Evolutionary conservation across 495 filamentous ascomycete genomes (phyloP), one percentile per base, ranked within the genome.

Genomic region (Daldinia caldariorum): DNA sequence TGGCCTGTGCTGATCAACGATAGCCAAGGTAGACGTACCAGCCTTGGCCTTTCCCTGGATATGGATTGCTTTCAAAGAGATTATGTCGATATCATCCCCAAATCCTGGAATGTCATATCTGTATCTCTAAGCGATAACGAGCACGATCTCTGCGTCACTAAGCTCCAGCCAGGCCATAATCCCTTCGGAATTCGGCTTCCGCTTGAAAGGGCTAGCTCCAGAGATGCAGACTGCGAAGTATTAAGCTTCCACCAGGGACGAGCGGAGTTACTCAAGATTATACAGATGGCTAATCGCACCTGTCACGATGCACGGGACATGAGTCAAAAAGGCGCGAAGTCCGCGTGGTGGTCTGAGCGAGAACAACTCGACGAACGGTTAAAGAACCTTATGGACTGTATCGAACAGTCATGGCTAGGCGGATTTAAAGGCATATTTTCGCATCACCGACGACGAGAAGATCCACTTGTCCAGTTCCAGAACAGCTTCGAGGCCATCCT

Each of bases 391-490:
- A 84, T 98, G 26, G 81, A 88, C 29, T 94, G 91, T 63, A 92
- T 99, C 43, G 94, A 98, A 74, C 89, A 90, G 56, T 87, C 94
- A 39, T 99, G 95, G 95, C 88, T 99, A 22, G 94, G 94, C 43
- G 95, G 95, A 0, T 99, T 98, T 81, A 87, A 88, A 32, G 93
- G 94, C 20, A 89, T 99, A 0, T 96, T 99, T 76, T 94, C 92
- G 6, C 90, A 91, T 45, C 85, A 91, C 43, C 67, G 80, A 18
- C 84, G 85, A 31, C 83, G 88, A 34, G 77, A 83, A 4, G 83
- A 89, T 50, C 82, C 91, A 3, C 77, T 97, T 18, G 85, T 86
- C 16, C 84, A 86, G 18, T 98, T 99, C 72, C 87, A 91, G 31
- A 86, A 81, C 70, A 86, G 86, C 0, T 95, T 99, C 70, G 84